Percentiles rank a stretch among this genome's conserved stretches.
Evolutionary conservation across 176 grass and related monocot species (phyloP).

Genomic region (maize (Zea mays)): DNA sequence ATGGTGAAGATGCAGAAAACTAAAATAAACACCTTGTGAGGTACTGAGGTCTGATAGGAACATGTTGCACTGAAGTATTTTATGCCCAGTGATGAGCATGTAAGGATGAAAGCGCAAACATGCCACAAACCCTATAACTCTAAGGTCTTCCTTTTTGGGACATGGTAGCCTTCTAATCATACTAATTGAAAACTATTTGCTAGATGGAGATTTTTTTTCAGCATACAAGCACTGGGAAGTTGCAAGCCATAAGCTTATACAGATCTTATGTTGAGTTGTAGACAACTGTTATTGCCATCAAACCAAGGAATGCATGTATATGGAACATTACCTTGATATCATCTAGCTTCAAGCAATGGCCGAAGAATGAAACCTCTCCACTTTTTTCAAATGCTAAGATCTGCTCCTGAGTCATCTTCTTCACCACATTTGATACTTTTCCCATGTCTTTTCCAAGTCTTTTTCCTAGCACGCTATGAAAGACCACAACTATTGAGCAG

Average conservation of each 20-base stretch:
- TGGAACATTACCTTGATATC: slow-evolving; percentile 82
- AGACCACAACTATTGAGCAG: slow-evolving; percentile 34
- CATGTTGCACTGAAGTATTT: background rate
- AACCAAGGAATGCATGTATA: slow-evolving; percentile 20
- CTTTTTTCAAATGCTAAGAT: slow-evolving; percentile 85
- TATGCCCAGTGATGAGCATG: background rate
- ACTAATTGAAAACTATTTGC: slow-evolving; percentile 23
- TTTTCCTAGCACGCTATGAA: slow-evolving; percentile 79
- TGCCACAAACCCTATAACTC: background rate
- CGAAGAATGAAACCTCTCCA: slow-evolving; percentile 67
- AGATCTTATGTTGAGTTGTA: background rate
- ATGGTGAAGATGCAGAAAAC: slow-evolving; percentile 25
- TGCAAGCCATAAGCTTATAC: background rate
- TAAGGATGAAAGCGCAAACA: background rate
- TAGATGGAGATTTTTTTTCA: slow-evolving; percentile 15
- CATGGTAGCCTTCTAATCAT: background rate
- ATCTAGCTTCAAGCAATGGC: slow-evolving; percentile 77
- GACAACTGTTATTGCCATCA: slow-evolving; percentile 1
- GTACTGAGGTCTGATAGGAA: background rate
- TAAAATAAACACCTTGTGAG: slow-evolving; percentile 20
- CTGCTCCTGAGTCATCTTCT: slow-evolving; percentile 87
- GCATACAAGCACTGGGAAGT: slow-evolving; percentile 6
- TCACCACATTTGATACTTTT: slow-evolving; percentile 78
- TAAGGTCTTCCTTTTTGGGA: background rate
- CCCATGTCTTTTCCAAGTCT: slow-evolving; percentile 89